A percentile compares a stretch with the other conserved stretches of the same genome.
phyloP scores from a whole-genome alignment of 257 asterid genomes.

The Jaltomata sinuosa region DNA sequence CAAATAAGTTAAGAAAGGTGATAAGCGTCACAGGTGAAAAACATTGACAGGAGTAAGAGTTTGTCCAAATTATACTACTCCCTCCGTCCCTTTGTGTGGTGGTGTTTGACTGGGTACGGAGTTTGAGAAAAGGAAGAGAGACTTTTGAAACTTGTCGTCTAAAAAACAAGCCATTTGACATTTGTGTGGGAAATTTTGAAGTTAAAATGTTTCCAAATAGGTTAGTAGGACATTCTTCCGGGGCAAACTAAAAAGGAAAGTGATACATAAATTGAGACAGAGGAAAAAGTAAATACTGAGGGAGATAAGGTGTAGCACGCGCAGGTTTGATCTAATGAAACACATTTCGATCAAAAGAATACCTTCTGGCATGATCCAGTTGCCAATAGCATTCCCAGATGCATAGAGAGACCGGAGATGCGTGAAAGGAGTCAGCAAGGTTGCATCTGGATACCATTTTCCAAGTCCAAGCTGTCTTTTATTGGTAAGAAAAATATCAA shows the following conservation, averaged over 20 bases:
- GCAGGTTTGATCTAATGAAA: background rate
- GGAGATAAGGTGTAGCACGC: background rate
- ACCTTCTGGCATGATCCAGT: conserved; percentile 5
- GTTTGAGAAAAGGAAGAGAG: too few species aligned
- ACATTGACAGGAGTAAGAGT: background rate
- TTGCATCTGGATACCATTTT: conserved; percentile 2
- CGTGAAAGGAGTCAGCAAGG: background rate
- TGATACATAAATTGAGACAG: too few species aligned
- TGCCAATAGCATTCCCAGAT: background rate
- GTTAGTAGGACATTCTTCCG: too few species aligned
- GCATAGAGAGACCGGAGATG: background rate
- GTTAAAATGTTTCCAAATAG: too few species aligned
- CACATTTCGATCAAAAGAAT: background rate
- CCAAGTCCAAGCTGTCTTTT: conserved; percentile 8
- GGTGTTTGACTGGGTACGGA: too few species aligned
- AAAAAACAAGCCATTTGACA: too few species aligned
- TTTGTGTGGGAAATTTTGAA: too few species aligned
- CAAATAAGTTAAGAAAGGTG: background rate
- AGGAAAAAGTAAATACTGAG: background rate
- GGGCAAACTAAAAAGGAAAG: too few species aligned
- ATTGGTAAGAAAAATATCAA: background rate
- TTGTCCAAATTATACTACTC: background rate
- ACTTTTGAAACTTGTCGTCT: too few species aligned
- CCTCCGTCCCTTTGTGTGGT: too few species aligned
- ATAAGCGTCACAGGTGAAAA: background rate